phyloP scores from a whole-genome alignment of 768 basidiomycete genomes.

The Aureoboletus auriporus region DNA sequence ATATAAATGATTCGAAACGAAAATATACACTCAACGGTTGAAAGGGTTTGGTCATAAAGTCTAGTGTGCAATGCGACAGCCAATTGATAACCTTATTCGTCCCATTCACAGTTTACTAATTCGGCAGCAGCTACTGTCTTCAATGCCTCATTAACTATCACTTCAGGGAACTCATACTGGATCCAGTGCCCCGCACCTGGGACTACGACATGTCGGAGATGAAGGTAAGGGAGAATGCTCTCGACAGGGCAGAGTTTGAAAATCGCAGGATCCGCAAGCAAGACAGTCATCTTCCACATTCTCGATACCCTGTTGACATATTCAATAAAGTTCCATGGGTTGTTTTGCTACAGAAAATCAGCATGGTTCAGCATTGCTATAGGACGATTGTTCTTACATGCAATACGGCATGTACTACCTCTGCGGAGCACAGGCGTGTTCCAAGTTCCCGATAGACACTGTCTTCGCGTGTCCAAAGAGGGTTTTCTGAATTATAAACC shows the following conservation, averaged over 20 bases:
- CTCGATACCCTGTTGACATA: not conserved
- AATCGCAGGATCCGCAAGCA: conserved; percentile 17
- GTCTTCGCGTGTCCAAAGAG: conserved; percentile 13
- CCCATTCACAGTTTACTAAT: too few species aligned
- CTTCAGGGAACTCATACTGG: conserved; percentile 23
- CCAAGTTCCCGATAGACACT: conserved; percentile 5
- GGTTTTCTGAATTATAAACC: conserved; percentile 1
- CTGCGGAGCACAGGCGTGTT: conserved; percentile 8
- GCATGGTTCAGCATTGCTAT: not conserved
- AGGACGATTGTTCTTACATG: not conserved
- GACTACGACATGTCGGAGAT: conserved; percentile 7
- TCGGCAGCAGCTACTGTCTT: conserved; percentile 9
- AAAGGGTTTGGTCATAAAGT: too few species aligned
- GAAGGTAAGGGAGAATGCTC: conserved; percentile 12
- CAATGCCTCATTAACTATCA: conserved; percentile 15
- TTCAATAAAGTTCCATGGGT: conserved; percentile 18
- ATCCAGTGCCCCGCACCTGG: conserved; percentile 23
- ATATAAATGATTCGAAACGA: too few species aligned
- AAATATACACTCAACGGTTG: too few species aligned
- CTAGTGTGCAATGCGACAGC: too few species aligned
- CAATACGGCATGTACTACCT: not conserved
- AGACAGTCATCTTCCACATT: conserved; percentile 11
- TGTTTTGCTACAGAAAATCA: conserved; percentile 6
- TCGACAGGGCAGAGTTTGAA: not conserved
- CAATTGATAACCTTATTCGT: too few species aligned